Evolutionary conservation across 176 grass and related monocot species (phyloP).

Genomic region (Microstegium vimineum): DNA sequence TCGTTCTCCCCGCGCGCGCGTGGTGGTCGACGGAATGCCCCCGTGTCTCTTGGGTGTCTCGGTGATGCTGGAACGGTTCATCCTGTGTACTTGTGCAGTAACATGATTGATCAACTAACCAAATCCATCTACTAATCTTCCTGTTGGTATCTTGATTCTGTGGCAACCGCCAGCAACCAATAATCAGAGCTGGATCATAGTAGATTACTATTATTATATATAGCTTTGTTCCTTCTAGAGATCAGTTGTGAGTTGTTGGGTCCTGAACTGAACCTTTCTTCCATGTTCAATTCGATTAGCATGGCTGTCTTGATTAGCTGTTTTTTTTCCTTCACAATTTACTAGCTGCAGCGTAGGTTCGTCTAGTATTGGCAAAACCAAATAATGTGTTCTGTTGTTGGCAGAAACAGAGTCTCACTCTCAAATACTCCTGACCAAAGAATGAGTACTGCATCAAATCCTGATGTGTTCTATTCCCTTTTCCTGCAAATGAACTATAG

Average conservation of each 20-base stretch:
- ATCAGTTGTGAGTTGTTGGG: neutral
- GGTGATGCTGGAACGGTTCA: neutral
- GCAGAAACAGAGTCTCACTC: neutral
- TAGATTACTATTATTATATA: no score
- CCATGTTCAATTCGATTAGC: neutral
- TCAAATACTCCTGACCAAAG: no score
- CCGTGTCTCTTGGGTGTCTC: neutral
- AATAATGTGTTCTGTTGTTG: neutral
- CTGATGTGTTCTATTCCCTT: neutral
- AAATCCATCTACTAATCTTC: neutral
- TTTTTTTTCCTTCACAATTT: neutral
- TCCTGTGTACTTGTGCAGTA: neutral
- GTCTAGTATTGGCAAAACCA: neutral
- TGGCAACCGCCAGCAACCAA: neutral
- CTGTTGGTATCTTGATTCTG: neutral
- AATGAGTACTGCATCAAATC: neutral
- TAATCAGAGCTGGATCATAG: neutral
- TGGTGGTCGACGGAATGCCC: constrained; percentile 34
- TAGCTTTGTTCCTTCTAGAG: neutral
- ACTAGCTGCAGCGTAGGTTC: neutral
- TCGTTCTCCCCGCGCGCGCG: neutral
- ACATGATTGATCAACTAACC: neutral
- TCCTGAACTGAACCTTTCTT: neutral
- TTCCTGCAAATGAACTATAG: neutral
- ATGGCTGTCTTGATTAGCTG: neutral